phyloP scores from a whole-genome alignment of 176 grass and related monocot species.

The Tuctoria greenei region DNA sequence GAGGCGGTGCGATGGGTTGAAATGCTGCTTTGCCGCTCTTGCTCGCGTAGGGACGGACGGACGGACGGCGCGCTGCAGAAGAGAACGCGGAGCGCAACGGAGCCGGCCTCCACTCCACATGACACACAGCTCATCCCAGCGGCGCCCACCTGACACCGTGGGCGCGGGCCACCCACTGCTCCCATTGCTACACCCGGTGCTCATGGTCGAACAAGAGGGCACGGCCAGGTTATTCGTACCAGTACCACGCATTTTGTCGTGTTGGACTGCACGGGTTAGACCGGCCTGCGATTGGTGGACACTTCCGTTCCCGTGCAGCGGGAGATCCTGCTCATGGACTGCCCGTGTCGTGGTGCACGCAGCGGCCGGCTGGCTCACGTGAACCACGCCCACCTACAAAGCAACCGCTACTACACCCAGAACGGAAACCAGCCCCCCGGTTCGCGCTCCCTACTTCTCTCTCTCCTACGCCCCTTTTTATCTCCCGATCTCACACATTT shows the following conservation, averaged over 20 bases:
- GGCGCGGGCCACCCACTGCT: neutral
- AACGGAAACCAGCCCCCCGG: neutral
- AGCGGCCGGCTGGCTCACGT: slow-evolving; percentile 30
- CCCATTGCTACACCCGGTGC: neutral
- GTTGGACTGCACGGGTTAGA: neutral
- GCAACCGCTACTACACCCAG: slow-evolving; percentile 12
- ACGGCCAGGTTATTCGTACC: neutral
- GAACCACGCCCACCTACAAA: slow-evolving; percentile 38
- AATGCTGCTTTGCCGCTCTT: no score
- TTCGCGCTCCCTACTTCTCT: neutral
- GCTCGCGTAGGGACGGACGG: no score
- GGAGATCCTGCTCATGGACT: neutral
- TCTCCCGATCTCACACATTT: slow-evolving; percentile 57
- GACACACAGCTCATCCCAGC: slow-evolving; percentile 22
- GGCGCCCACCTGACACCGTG: slow-evolving; percentile 32
- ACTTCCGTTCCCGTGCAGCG: no score
- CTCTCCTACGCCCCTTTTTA: slow-evolving; percentile 37
- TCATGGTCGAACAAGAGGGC: no score
- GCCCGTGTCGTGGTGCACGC: neutral
- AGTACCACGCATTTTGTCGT: neutral
- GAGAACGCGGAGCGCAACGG: neutral
- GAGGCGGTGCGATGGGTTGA: no score
- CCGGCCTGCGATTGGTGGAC: no score
- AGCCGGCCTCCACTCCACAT: neutral
- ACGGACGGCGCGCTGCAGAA: no score